A percentile compares a stretch with the other conserved stretches of the same genome.
Evolutionary conservation across 2,329 filamentous ascomycete species (phyloP).

Genomic region (Apiospora marii): DNA sequence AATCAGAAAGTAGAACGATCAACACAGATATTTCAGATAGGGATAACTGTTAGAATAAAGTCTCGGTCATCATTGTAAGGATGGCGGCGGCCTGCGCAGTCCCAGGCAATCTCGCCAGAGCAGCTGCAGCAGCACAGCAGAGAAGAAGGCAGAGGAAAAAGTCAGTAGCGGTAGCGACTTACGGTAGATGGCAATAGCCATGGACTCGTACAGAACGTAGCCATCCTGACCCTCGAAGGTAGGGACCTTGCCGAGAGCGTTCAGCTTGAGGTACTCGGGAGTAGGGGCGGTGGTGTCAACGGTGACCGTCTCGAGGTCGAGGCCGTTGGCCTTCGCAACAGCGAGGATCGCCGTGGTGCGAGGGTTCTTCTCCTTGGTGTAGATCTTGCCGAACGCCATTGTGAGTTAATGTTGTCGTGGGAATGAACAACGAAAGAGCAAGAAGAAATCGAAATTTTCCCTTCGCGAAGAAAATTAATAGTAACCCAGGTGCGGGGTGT

Average conservation of each 20-base stretch:
- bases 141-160: slow-evolving; percentile 29
- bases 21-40: slow-evolving; percentile 94
- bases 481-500: not conserved
- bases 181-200: slow-evolving; percentile 98
- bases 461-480: slow-evolving; percentile 12
- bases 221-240: slow-evolving; percentile 93
- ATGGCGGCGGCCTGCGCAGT: slow-evolving; percentile 29
- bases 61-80: slow-evolving; percentile 73
- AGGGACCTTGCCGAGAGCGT: slow-evolving; percentile 89
- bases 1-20: slow-evolving; percentile 87
- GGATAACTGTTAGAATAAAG: slow-evolving; percentile 91
- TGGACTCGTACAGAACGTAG: slow-evolving; percentile 86
- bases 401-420: slow-evolving; percentile 45
- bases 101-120: slow-evolving; percentile 24
- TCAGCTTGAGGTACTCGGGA: slow-evolving; percentile 83
- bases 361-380: slow-evolving; percentile 80
- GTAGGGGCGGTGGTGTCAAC: slow-evolving; percentile 71
- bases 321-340: slow-evolving; percentile 96
- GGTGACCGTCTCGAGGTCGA: slow-evolving; percentile 87
- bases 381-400: slow-evolving; percentile 98
- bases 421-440: slow-evolving; percentile 22
- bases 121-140: slow-evolving; percentile 12
- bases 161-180: slow-evolving; percentile 56
- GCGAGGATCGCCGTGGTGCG: slow-evolving; percentile 89
- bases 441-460: slow-evolving; percentile 18